Percentiles rank a stretch among this genome's conserved stretches.
These are phyloP conservation scores for Skeletonema menzelii DNA, from an alignment of 108 stramenopile genomes.

Conservation along the genomic window DNA sequence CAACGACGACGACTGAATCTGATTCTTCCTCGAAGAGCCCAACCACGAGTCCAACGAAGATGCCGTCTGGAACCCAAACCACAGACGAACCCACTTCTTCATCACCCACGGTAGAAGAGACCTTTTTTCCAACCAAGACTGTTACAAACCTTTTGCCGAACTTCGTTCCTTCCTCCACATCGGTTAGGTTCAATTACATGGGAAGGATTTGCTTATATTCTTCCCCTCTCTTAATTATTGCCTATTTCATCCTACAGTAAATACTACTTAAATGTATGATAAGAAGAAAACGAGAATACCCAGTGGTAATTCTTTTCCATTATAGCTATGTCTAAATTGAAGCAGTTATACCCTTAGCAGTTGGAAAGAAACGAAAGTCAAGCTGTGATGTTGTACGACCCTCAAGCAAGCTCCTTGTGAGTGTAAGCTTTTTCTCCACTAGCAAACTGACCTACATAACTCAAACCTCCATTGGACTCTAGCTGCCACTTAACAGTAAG, in stretches of 20 bases:
- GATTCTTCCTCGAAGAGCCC: neutral
- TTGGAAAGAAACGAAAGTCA: neutral
- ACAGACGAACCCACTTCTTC: neutral
- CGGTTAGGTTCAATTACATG: neutral
- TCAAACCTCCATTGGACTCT: slow-evolving; percentile 45
- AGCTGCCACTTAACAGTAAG: slow-evolving; percentile 97
- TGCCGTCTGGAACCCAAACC: neutral
- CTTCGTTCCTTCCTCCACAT: neutral
- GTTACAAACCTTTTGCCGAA: neutral
- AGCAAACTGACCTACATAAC: slow-evolving; percentile 11
- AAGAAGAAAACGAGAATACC: neutral
- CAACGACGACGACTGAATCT: neutral
- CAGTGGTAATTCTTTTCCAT: neutral
- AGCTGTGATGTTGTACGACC: neutral
- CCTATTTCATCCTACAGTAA: neutral
- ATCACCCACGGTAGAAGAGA: neutral
- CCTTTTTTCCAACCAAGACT: neutral
- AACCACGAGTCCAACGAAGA: neutral
- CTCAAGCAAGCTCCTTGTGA: slow-evolving; percentile 35
- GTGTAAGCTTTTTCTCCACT: slow-evolving; percentile 39
- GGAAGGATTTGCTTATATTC: neutral
- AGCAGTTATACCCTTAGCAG: neutral
- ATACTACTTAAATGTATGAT: too few species aligned
- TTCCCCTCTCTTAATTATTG: neutral
- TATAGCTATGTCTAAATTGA: neutral